These are phyloP conservation scores for Sparassis latifolia DNA, from an alignment of 1,284 basidiomycete genomes.

Conservation along the genomic window DNA sequence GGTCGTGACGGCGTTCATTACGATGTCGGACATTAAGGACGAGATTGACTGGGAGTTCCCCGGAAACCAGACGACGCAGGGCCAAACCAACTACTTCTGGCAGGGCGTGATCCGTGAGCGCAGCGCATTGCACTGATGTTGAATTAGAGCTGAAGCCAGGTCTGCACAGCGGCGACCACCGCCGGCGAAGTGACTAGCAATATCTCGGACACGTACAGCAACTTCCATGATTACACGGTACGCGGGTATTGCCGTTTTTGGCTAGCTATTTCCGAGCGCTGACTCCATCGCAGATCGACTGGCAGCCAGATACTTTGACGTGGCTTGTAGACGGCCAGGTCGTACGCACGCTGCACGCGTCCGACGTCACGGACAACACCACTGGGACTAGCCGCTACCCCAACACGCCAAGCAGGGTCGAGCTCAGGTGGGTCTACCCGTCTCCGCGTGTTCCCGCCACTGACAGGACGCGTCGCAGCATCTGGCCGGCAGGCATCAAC, in stretches of 20 bases:
- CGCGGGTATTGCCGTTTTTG: conserved; percentile 16
- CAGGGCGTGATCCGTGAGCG: conserved; percentile 66
- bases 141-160: background rate
- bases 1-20: conserved; percentile 79
- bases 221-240: conserved; percentile 76
- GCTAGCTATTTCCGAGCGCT: background rate
- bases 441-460: background rate
- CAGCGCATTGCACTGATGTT: background rate
- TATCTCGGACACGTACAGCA: conserved; percentile 54
- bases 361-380: conserved; percentile 43
- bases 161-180: conserved; percentile 30
- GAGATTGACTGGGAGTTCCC: conserved; percentile 87
- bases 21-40: conserved; percentile 80
- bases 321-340: conserved; percentile 67
- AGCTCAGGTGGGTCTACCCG: conserved; percentile 50
- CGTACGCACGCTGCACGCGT: conserved; percentile 56
- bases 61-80: conserved; percentile 50
- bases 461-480: conserved; percentile 26
- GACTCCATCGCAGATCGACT: conserved; percentile 52
- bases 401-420: conserved; percentile 69
- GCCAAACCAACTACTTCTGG: conserved; percentile 78
- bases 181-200: conserved; percentile 41
- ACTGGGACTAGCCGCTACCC: conserved; percentile 59
- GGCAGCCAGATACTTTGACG: conserved; percentile 61
- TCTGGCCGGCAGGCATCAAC: conserved; percentile 75